phyloP scores from a whole-genome alignment of 2,329 filamentous ascomycete species.

The Colletotrichum truncatum region DNA sequence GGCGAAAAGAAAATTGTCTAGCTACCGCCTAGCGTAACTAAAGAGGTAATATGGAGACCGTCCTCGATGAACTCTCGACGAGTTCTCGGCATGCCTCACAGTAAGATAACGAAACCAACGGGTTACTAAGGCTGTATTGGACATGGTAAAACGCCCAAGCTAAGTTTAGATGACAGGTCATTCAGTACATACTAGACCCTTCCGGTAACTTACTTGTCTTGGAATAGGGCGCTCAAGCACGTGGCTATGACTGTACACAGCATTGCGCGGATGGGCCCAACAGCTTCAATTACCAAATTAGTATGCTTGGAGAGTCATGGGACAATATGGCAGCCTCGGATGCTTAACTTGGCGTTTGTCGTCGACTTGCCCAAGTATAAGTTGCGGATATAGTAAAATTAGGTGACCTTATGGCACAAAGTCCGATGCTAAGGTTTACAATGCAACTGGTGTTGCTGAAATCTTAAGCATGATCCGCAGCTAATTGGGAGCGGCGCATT shows the following conservation, averaged over 20 bases:
- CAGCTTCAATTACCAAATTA: background rate
- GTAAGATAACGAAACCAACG: conserved; percentile 26
- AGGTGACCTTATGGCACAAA: no score
- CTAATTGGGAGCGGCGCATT: no score
- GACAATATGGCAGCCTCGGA: background rate
- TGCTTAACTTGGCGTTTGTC: background rate
- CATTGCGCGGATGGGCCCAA: conserved; percentile 44
- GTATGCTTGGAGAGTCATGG: background rate
- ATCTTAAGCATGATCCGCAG: no score
- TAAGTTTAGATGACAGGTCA: conserved; percentile 41
- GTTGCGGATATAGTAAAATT: no score
- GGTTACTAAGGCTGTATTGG: conserved; percentile 45
- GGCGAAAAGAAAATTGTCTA: no score
- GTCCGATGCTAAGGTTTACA: no score
- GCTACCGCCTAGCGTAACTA: no score
- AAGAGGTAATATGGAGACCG: no score
- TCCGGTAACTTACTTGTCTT: background rate
- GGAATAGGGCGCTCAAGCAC: background rate
- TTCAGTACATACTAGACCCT: background rate
- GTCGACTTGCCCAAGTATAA: background rate
- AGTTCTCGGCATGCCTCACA: no score
- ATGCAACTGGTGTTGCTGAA: no score
- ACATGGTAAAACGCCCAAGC: conserved; percentile 46
- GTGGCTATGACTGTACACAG: conserved; percentile 53
- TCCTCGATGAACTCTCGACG: no score